phyloP scores from a whole-genome alignment of 345 rosid genomes.

The Linum trigynum region DNA sequence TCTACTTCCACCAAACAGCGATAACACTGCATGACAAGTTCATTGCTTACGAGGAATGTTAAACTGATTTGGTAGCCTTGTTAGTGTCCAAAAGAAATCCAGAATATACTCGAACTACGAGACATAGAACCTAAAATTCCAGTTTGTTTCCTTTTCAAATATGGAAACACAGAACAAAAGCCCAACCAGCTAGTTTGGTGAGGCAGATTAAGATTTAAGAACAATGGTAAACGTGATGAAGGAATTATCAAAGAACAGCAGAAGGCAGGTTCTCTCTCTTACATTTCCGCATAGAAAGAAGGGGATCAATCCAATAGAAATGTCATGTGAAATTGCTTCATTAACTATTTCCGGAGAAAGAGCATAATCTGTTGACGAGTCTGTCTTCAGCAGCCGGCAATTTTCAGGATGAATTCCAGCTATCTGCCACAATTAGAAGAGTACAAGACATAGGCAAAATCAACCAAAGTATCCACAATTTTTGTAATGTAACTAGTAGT shows the following conservation, averaged over 20 bases:
- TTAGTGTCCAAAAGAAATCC: no score
- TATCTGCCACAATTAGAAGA: conserved; percentile 41
- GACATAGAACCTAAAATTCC: neutral
- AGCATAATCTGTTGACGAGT: conserved; percentile 59
- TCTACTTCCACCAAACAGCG: no score
- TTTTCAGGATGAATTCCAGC: conserved; percentile 67
- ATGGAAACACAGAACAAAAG: no score
- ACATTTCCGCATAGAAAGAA: conserved; percentile 78
- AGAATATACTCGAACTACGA: no score
- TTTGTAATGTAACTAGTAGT: no score
- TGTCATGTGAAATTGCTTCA: conserved; percentile 55
- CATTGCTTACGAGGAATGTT: no score
- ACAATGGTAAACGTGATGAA: neutral
- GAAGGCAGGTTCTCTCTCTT: conserved; percentile 16
- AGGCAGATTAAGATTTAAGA: neutral
- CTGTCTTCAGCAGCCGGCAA: conserved; percentile 54
- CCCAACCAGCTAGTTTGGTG: neutral
- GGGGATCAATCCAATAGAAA: conserved; percentile 65
- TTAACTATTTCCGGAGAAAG: conserved; percentile 44
- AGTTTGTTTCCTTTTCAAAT: no score
- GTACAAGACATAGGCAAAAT: neutral
- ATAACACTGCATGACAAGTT: no score
- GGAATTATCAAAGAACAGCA: neutral
- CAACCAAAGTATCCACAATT: neutral
- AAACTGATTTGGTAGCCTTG: no score